Conservation (phyloP, 1,284 basidiomycete genomes). For the Crepidotus sp. region DNA sequence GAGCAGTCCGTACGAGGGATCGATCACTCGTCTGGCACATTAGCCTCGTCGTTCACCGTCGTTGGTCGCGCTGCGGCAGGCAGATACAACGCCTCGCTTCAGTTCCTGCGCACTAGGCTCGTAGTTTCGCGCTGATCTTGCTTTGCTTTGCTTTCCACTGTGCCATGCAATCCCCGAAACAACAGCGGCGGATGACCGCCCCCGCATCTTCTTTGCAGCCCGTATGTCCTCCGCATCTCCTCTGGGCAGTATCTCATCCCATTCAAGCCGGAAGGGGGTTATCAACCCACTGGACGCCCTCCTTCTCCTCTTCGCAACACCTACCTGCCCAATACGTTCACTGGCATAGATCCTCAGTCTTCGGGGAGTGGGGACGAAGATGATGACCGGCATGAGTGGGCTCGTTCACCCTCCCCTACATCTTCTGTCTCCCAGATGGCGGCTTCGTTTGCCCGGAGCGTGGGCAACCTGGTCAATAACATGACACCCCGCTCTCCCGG, state of each 20-base stretch:
- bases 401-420: constrained; percentile 44
- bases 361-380: constrained; percentile 39
- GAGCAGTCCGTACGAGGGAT: too few relatives aligned
- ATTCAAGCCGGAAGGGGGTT: constrained; percentile 30
- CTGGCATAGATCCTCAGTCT: constrained; percentile 41
- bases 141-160: neutral
- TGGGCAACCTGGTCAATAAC: constrained; percentile 47
- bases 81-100: too few relatives aligned
- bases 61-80: too few relatives aligned
- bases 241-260: neutral
- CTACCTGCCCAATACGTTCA: constrained; percentile 40
- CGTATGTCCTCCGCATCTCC: constrained; percentile 18
- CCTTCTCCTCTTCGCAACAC: constrained; percentile 62
- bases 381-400: constrained; percentile 25
- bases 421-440: constrained; percentile 65
- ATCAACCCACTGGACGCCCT: constrained; percentile 34
- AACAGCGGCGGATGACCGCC: constrained; percentile 29
- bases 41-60: too few relatives aligned
- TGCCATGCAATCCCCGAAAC: constrained; percentile 18
- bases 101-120: neutral
- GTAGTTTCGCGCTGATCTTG: neutral
- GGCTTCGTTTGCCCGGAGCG: constrained; percentile 58
- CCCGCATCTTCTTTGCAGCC: constrained; percentile 24
- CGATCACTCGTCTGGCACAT: too few relatives aligned
- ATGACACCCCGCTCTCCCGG: constrained; percentile 32